Base-by-base conservation (phyloP, 2,329 filamentous ascomycete species). In the Hymenoscyphus repandus region DNA sequence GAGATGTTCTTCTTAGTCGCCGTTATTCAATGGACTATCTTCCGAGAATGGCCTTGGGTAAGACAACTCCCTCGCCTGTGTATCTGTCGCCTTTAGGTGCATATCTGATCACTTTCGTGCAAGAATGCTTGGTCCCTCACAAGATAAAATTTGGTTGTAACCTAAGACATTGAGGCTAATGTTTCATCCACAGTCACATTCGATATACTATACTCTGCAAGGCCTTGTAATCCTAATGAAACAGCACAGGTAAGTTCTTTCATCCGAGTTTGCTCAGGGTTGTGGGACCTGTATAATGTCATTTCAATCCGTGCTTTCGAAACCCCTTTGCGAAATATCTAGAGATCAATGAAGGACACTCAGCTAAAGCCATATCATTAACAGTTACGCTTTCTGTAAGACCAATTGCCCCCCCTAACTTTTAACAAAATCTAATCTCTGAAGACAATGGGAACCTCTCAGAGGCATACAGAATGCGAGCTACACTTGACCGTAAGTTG, bases 171-270 rank as follows among this genome's bases (percentile, higher is more conserved):
- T 27, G 22, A 27, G 22, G 22, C 22, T 27, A 4, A 27, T 27
- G 4, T 27, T 27, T 7, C 22, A 11, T 11, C 10, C 34, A 5
- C 10, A 37, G 34, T 13, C 87, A 12, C 87, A 90, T 62, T 88
- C 85, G 1, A 83, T 90, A 15, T 90, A 87, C 66, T 86, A 88
- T 45, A 82, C 88, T 9, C 71, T 91, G 15, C 86, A 91, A 63
- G 82, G 82, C 12, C 70, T 91, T 49, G 80, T 86, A 2, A 85
- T 90, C 75, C 65, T 91, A 20, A 91, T 91, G 88, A 92, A 92
- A 71, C 86, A 90, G 68, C 88, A 90, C 64, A 86, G 47, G 49
- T 51, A 34, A 38, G 49, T 44, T 6, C 22, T 13, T 6, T 17
- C 9, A 20, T n/a, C 27, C 15, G 10, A 12, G 12, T 6, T 18